Evolutionary conservation across 306 rosid species (phyloP), one percentile per base, ranked within the genome.

Genomic region (Mimosa bimucronata): DNA sequence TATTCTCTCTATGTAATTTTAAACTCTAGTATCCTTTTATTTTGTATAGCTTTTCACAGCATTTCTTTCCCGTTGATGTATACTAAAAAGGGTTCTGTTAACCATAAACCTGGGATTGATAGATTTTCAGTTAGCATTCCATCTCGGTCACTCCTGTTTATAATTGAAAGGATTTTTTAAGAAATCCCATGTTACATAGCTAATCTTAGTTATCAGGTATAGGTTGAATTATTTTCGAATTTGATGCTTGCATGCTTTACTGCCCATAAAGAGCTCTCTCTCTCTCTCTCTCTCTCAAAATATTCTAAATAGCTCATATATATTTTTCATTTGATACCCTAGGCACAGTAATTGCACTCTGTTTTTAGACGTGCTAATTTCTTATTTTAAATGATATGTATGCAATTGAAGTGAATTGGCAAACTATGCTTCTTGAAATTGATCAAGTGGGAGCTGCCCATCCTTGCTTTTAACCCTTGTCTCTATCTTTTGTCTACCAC

Each of bases 391-490:
- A 30, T 16, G 4, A 64, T 6, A 61, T 15, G 12, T 7, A 18
- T 19, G 52, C 58, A 50, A 52, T 61, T 68, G 50, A 48, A 75
- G 70, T 19, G 66, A 37, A 28, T 26, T 64, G 48, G 73, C 34
- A 58, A 41, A 41, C n/a, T 30, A 66, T 73, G 40, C n/a, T 57
- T 73, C 73, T 45, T 40, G 53, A 30, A 19, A 62, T 45, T 31
- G 75, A 44, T 71, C 13, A 9, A 50, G 13, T 46, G 68, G 58
- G 64, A 57, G 64, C 40, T 83, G 19, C 61, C 18, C 28, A 3
- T 57, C 38, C 18, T 74, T 79, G 40, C 29, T 78, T 83, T 30
- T 21, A 58, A 67, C 12, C 15, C 30, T 2, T 57, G n/a, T 57
- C 61, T 78, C 29, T 74, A 45, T 74, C 31, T 79, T 45, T 38